These are phyloP conservation scores for Macrocybe sp. DNA, from an alignment of 1,284 basidiomycete species.

Conservation along the genomic window DNA sequence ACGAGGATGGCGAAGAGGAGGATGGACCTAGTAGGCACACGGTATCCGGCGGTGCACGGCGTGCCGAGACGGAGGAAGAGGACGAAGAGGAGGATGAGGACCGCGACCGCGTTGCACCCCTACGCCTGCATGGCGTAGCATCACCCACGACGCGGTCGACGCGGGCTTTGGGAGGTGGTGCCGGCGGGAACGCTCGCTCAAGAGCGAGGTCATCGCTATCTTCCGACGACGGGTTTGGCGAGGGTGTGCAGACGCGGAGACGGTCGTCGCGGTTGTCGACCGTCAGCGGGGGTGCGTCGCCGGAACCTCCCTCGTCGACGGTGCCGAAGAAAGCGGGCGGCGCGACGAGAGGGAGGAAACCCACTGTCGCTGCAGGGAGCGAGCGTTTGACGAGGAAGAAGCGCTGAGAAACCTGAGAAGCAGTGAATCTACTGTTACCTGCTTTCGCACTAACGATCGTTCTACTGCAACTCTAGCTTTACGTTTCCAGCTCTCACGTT, in stretches of 20 bases:
- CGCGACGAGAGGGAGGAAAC: background rate
- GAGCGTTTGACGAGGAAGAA: no score
- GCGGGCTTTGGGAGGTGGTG: slow-evolving; percentile 23
- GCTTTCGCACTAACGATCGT: no score
- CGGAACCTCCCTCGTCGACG: slow-evolving; percentile 10
- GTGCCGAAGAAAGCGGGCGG: slow-evolving; percentile 6
- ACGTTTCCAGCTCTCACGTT: no score
- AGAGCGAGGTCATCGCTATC: slow-evolving; percentile 25
- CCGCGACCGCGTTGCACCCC: slow-evolving; percentile 25
- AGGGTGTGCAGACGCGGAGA: slow-evolving; percentile 29
- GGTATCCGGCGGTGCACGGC: background rate
- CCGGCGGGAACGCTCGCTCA: slow-evolving; percentile 11
- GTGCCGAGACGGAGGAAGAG: background rate
- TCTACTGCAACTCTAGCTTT: no score
- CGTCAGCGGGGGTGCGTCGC: slow-evolving; percentile 9
- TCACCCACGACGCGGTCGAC: slow-evolving; percentile 52
- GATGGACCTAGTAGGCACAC: background rate
- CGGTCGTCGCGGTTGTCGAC: slow-evolving; percentile 35
- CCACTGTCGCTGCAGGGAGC: no score
- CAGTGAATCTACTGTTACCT: no score
- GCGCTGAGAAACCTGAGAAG: no score
- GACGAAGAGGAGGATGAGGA: slow-evolving; percentile 10
- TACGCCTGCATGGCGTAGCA: slow-evolving; percentile 25
- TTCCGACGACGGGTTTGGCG: slow-evolving; percentile 26
- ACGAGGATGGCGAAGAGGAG: slow-evolving; percentile 7